Base-by-base conservation (phyloP, 139 green algal species). In the Deuterostichococcus epilithicus region DNA sequence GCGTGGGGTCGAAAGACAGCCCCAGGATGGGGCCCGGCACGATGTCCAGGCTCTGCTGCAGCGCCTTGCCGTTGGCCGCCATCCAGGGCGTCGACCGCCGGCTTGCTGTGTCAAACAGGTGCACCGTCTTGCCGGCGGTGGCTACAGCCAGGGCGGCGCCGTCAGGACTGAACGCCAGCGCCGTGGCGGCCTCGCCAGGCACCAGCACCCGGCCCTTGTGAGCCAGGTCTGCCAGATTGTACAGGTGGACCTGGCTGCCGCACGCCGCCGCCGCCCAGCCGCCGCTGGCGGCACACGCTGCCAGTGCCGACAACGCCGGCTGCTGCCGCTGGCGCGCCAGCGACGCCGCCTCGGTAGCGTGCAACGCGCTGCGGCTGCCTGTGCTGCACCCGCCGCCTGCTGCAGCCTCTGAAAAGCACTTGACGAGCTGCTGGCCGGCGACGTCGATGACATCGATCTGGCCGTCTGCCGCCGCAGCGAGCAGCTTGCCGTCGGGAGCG, bases 131-230 rank as follows among this genome's bases (percentile, higher is more conserved):
- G 38, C 52, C 78, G 26, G 80, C 82, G 1, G 76, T 84, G 1
- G 72, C 87, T 2, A 90, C 70, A 18, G 83, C 86, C 33, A 95
- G 42, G 4, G 35, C 36, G 45, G 81, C 73, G 39, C 87, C 77
- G 73, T 88, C 84, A 2, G 81, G 63, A 28, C 74, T 84, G 73
- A 95, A 92, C 1, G 78, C 80, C 3, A 90, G 10, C 1, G 84
- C 80, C 1, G 81, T 88, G 52, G 92, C 71, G 1, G 83, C 66
- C 0, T 66, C 75, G 1, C 52, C 34, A 10, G 42, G 22, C 18
- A 60, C 1, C 39, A 74, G 78, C 0, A 82, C 36, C 10, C 47
- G 36, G 20, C 67, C 78, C 74, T 78, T 73, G 33, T 82, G 69
- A 26, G 76, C 69, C 47, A 67, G 72, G 30, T 23, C 39, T 6